Percentiles rank a stretch among this genome's conserved stretches.
Conservation (phyloP, 208 protist species). For the Trypanosoma melophagium region DNA sequence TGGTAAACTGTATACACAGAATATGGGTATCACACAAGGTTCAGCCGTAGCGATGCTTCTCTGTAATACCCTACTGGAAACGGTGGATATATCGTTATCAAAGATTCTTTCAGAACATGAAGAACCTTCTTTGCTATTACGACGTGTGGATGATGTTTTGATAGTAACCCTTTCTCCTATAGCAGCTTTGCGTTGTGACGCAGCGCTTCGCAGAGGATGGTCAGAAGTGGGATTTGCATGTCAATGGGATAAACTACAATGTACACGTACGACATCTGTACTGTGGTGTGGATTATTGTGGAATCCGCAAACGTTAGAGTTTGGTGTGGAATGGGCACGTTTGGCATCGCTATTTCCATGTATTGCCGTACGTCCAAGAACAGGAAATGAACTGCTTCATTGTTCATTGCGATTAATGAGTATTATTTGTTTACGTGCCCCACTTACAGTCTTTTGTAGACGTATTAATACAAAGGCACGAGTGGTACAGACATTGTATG, state of each 20-base stretch:
- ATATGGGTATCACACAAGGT: slow-evolving; percentile 63
- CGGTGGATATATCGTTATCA: slow-evolving; percentile 26
- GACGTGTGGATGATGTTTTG: slow-evolving; percentile 79
- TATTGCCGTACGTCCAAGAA: slow-evolving; percentile 23
- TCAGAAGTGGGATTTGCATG: slow-evolving; percentile 54
- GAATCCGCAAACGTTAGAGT: slow-evolving; percentile 37
- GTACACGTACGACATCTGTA: slow-evolving; percentile 15
- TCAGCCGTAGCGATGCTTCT: slow-evolving; percentile 78
- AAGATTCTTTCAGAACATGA: slow-evolving; percentile 34
- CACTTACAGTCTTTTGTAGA: slow-evolving; percentile 47
- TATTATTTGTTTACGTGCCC: slow-evolving; percentile 44
- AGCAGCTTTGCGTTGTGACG: slow-evolving; percentile 48
- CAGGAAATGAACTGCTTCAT: slow-evolving; percentile 18
- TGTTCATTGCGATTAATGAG: slow-evolving; percentile 37
- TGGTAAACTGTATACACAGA: slow-evolving; percentile 49
- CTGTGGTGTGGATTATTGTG: slow-evolving; percentile 68
- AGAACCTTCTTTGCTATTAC: slow-evolving; percentile 53
- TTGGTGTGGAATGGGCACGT: slow-evolving; percentile 70
- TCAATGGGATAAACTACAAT: slow-evolving; percentile 33
- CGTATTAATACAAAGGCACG: slow-evolving; percentile 49
- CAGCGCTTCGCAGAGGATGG: slow-evolving; percentile 48
- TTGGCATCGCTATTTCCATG: slow-evolving; percentile 33
- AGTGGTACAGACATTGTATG: slow-evolving; percentile 67
- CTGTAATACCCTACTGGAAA: slow-evolving; percentile 57
- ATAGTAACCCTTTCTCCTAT: slow-evolving; percentile 52